These are phyloP conservation scores for Trichoderma atrobrunneum DNA, from an alignment of 2,329 filamentous ascomycete species.

Conservation along the genomic window DNA sequence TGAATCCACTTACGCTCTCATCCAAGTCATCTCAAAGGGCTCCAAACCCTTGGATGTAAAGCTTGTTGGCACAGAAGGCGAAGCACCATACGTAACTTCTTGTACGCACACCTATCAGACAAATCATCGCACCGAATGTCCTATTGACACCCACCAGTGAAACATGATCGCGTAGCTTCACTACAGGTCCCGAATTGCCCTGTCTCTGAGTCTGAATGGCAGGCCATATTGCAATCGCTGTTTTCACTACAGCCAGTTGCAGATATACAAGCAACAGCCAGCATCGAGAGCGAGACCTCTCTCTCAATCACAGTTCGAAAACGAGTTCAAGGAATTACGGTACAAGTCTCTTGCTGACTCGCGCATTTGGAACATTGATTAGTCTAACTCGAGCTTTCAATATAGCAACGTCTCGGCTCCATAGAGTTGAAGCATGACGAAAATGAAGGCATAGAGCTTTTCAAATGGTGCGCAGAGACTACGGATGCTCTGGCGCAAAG, in stretches of 20 bases:
- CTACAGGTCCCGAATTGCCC: constrained; percentile 53
- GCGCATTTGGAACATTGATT: background rate
- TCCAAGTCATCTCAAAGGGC: constrained; percentile 54
- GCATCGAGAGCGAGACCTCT: constrained; percentile 50
- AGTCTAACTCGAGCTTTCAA: constrained; percentile 49
- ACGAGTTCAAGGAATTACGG: constrained; percentile 66
- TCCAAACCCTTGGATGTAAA: constrained; percentile 60
- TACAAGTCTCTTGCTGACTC: constrained; percentile 35
- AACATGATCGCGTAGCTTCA: constrained; percentile 52
- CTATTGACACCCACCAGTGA: constrained; percentile 41
- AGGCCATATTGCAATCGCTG: constrained; percentile 54
- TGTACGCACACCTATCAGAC: constrained; percentile 43
- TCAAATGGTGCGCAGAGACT: constrained; percentile 67
- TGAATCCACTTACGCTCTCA: constrained; percentile 54
- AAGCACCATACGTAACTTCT: constrained; percentile 55
- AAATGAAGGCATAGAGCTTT: constrained; percentile 60
- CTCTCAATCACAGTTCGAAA: constrained; percentile 63
- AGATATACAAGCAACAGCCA: constrained; percentile 59
- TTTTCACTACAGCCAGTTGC: constrained; percentile 52
- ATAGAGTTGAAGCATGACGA: constrained; percentile 56
- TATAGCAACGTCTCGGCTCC: constrained; percentile 68
- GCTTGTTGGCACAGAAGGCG: constrained; percentile 66
- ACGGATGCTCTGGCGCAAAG: constrained; percentile 47
- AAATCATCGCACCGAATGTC: background rate
- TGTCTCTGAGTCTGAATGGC: constrained; percentile 65